A percentile compares a stretch with the other conserved stretches of the same genome.
phyloP scores from a whole-genome alignment of 2,329 filamentous ascomycete genomes.

The Cercospora sp. region DNA sequence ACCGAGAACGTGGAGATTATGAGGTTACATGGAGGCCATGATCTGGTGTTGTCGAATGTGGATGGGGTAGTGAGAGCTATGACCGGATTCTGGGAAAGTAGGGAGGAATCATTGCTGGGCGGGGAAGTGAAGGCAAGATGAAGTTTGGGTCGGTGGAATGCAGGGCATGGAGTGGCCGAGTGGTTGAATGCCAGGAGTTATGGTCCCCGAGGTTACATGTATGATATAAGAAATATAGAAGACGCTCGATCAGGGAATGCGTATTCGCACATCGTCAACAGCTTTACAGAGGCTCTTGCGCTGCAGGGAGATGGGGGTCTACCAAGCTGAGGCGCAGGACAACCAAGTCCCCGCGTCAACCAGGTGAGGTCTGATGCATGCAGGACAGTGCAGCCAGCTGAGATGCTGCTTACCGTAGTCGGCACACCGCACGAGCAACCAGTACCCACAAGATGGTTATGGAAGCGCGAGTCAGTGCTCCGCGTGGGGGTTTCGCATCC shows the following conservation, averaged over 20 bases:
- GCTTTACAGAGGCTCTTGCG: neutral
- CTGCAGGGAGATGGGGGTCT: neutral
- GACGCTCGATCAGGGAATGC: neutral
- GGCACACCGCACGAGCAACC: neutral
- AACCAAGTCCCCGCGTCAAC: neutral
- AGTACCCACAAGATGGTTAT: neutral
- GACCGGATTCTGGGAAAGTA: constrained; percentile 42
- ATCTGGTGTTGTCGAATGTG: constrained; percentile 65
- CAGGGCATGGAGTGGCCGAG: neutral
- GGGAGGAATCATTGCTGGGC: neutral
- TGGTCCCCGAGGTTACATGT: neutral
- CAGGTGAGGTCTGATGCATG: neutral
- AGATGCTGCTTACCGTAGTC: neutral
- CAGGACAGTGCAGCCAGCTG: neutral
- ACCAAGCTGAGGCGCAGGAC: neutral
- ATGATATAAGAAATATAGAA: neutral
- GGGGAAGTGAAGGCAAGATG: neutral
- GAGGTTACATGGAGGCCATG: constrained; percentile 65
- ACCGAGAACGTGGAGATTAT: constrained; percentile 58
- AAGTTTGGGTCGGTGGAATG: neutral
- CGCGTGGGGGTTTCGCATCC: neutral
- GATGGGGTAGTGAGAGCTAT: constrained; percentile 59
- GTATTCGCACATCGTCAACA: neutral
- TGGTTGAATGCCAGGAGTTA: neutral
- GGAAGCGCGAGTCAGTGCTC: neutral